A percentile compares a stretch with the other conserved stretches of the same genome.
These are phyloP conservation scores for Candida argentea DNA, from an alignment of 805 yeast genomes.

Conservation along the genomic window DNA sequence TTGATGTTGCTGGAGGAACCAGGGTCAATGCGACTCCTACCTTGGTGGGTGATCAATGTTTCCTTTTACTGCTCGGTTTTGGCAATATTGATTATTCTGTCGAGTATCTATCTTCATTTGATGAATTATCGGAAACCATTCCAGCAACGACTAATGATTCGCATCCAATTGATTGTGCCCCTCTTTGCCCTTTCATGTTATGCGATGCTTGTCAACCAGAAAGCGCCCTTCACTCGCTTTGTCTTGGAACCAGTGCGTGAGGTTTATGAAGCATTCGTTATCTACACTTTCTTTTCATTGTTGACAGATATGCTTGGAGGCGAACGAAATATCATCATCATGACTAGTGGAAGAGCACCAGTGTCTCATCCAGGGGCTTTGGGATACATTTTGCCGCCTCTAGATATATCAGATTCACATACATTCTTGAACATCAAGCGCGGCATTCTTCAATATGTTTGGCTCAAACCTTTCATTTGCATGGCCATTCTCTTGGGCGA, in stretches of 20 bases:
- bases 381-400: constrained; percentile 37
- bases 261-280: constrained; percentile 91
- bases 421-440: constrained; percentile 70
- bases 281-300: constrained; percentile 82
- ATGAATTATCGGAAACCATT: constrained; percentile 77
- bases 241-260: constrained; percentile 70
- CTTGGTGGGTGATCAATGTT: constrained; percentile 11
- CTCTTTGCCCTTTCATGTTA: constrained; percentile 68
- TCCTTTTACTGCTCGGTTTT: constrained; percentile 12
- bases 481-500: constrained; percentile 40
- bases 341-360: constrained; percentile 63
- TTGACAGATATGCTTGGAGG: constrained; percentile 85
- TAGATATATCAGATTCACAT: constrained; percentile 82
- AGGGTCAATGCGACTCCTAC: constrained; percentile 6
- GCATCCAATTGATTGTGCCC: constrained; percentile 79
- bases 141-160: constrained; percentile 74
- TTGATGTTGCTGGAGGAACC: too few relatives aligned
- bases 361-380: constrained; percentile 53
- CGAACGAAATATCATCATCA: constrained; percentile 71
- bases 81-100: constrained; percentile 14
- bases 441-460: constrained; percentile 86
- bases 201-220: constrained; percentile 38
- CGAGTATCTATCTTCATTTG: constrained; percentile 23
- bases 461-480: constrained; percentile 85
- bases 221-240: constrained; percentile 28